Evolutionary conservation across 495 filamentous ascomycete species (phyloP).

Genomic region (Aspergillus conjunctus): DNA sequence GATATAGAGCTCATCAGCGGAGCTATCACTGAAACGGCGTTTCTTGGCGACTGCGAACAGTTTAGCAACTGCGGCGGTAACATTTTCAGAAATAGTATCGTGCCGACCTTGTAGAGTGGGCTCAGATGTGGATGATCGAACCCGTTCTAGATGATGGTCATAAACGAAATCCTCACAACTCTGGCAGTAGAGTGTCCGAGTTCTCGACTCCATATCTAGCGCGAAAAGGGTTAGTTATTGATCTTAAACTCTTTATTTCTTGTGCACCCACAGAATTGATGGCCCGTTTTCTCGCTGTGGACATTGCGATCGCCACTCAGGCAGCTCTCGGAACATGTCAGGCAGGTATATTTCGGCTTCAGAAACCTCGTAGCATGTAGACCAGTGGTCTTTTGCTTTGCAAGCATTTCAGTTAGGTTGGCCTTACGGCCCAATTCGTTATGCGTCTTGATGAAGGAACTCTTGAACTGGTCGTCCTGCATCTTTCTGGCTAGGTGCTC

Average conservation of each 20-base stretch:
- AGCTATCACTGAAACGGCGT: conserved; percentile 33
- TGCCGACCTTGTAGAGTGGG: conserved; percentile 29
- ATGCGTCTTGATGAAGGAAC: conserved; percentile 39
- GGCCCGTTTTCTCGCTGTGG: conserved; percentile 46
- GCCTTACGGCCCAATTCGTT: conserved; percentile 35
- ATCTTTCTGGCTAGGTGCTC: conserved; percentile 45
- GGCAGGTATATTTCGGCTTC: conserved; percentile 47
- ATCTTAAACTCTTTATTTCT: background rate
- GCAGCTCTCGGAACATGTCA: conserved; percentile 42
- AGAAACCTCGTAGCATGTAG: conserved; percentile 32
- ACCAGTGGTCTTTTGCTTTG: conserved; percentile 28
- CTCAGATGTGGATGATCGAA: conserved; percentile 42
- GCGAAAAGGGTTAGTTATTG: conserved; percentile 18
- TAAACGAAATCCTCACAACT: conserved; percentile 84
- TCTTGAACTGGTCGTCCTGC: conserved; percentile 42
- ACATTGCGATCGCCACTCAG: conserved; percentile 37
- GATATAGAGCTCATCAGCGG: conserved; percentile 44
- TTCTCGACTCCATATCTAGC: conserved; percentile 79
- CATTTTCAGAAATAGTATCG: background rate
- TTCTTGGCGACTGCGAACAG: conserved; percentile 27
- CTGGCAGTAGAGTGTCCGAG: conserved; percentile 78
- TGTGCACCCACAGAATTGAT: conserved; percentile 44
- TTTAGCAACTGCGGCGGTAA: conserved; percentile 1
- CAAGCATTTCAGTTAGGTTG: conserved; percentile 22
- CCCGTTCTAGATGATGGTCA: conserved; percentile 78